Conservation (phyloP, 2,329 filamentous ascomycete genomes). For the Dothideomycetidae sp. region DNA sequence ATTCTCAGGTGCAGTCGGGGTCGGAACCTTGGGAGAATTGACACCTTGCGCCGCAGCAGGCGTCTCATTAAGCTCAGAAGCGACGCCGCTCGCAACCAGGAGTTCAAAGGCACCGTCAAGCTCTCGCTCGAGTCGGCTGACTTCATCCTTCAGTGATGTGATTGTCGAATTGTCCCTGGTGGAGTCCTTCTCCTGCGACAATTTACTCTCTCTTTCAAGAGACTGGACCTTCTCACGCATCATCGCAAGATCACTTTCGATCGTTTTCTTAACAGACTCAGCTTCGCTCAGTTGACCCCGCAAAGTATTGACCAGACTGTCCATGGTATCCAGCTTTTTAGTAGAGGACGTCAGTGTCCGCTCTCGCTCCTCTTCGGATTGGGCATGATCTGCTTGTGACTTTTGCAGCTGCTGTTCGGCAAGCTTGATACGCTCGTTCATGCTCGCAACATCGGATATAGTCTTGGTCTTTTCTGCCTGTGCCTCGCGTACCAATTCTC, state of each 20-base stretch:
- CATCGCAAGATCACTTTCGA: conserved; percentile 31
- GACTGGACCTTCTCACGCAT: conserved; percentile 20
- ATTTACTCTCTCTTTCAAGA: conserved; percentile 18
- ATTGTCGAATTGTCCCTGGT: conserved; percentile 17
- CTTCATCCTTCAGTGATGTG: conserved; percentile 19
- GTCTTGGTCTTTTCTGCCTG: background rate
- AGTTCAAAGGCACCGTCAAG: conserved; percentile 23
- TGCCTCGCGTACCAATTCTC: background rate
- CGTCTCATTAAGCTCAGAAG: conserved; percentile 11
- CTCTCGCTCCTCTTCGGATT: conserved; percentile 4
- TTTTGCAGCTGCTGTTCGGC: conserved; percentile 24
- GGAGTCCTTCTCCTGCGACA: conserved; percentile 9
- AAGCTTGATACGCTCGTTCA: conserved; percentile 1
- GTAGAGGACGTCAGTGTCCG: conserved; percentile 3
- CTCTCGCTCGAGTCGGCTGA: conserved; percentile 19
- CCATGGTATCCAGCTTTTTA: conserved; percentile 31
- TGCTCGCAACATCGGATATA: background rate
- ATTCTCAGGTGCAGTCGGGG: conserved; percentile 12
- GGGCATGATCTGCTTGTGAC: conserved; percentile 24
- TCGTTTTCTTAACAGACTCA: conserved; percentile 33
- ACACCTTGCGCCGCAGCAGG: background rate
- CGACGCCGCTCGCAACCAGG: conserved; percentile 22
- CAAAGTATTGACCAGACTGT: conserved; percentile 41
- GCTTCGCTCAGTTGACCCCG: conserved; percentile 40
- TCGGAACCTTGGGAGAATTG: background rate